Evolutionary conservation across 2,329 filamentous ascomycete species (phyloP), one percentile per base, ranked within the genome.

Genomic region (Fusarium tricinctum): DNA sequence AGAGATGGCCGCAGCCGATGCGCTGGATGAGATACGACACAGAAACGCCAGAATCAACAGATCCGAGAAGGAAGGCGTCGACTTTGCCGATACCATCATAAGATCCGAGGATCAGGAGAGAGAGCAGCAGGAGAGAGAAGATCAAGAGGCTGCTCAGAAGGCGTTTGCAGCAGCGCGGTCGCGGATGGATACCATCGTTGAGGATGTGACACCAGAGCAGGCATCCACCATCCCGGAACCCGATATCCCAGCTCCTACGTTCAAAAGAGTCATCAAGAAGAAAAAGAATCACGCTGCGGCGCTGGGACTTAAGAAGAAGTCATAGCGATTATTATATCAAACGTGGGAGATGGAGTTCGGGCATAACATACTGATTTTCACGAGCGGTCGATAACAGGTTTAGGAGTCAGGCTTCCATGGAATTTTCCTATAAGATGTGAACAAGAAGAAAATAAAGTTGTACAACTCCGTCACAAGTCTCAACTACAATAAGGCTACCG

Each of bases 1-100:
- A 40, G 96, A 99, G 80, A 99, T 99, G 94, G 93, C 92, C 19
- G 93, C 97, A 44, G 96, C 96, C 3, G 96, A 99, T 82, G 95
- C 94, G 9, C 82, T 99, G 56, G 96, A 99, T 78, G 94, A 97
- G 81, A 97, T 99, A 58, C 86, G 95, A 57, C 95, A 92, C 52
- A 84, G 95, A 68, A 99, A 99, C 81, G 96, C 96, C 9, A 85
- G 94, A 67, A 89, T 96, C 49, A 93, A 97, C 78, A 86, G 92
- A 68, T 91, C 90, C 10, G 88, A 89, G 57, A 88, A 89, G 74
- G 89, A 93, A 63, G 89, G 88, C 4, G 83, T 88, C 5, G 88
- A 90, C 58, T 87, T 88, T 20, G 81, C 83, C 13, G 85, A 88
- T 8, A 83, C 85, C 5, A 82, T 88, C 2, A 81, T 85, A 54